Percentiles rank a stretch among this genome's conserved stretches.
These are phyloP conservation scores for Acacia confusa DNA, from an alignment of 306 rosid genomes.

Conservation along the genomic window DNA sequence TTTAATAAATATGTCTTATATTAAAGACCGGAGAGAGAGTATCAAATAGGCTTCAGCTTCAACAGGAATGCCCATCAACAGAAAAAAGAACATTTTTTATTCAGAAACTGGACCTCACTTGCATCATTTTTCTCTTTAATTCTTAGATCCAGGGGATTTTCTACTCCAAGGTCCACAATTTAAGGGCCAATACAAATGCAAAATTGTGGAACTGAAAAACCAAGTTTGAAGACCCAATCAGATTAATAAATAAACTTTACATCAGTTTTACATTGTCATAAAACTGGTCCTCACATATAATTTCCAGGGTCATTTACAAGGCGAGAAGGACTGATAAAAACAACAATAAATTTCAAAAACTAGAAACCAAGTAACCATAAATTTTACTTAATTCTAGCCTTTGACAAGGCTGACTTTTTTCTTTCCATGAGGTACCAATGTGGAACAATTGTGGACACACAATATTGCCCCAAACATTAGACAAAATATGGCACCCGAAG, in stretches of 20 bases:
- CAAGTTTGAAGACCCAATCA: neutral
- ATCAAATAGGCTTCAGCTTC: constrained; percentile 11
- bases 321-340: neutral
- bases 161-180: neutral
- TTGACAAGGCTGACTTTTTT: neutral
- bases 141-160: neutral
- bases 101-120: constrained; percentile 7
- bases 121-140: neutral
- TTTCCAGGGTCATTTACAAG: neutral
- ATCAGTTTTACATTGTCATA: neutral
- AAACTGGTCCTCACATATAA: neutral
- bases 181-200: neutral
- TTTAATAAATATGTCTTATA: too few relatives aligned
- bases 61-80: neutral
- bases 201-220: neutral
- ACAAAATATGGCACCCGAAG: neutral
- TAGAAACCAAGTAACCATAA: neutral
- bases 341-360: neutral
- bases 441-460: neutral
- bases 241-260: neutral
- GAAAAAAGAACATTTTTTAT: neutral
- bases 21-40: too few relatives aligned
- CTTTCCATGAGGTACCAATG: neutral
- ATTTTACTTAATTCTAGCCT: neutral
- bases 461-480: neutral